Evolutionary conservation across 176 grass and related monocot species (phyloP).

Genomic region (Dendrocalamus sinicus): DNA sequence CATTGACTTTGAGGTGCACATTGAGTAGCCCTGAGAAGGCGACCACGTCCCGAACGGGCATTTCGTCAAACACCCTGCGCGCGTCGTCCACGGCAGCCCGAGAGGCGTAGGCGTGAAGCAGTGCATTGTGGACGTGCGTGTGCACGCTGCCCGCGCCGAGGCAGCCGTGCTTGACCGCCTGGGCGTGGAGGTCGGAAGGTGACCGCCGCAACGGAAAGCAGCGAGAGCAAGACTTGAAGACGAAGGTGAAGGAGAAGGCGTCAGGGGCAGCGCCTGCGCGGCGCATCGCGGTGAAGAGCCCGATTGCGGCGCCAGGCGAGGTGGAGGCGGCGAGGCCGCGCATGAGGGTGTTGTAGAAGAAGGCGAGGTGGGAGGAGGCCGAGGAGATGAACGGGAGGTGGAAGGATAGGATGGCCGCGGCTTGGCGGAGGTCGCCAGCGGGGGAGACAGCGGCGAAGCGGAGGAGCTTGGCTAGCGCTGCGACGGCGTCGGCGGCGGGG

Average conservation of each 20-base stretch:
- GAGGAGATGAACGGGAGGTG: constrained; percentile 47
- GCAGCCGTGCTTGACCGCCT: constrained; percentile 58
- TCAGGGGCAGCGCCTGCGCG: constrained; percentile 44
- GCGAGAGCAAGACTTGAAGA: constrained; percentile 54
- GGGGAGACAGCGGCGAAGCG: constrained; percentile 66
- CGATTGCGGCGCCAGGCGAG: constrained; percentile 41
- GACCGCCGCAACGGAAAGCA: not conserved
- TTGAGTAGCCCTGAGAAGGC: constrained; percentile 63
- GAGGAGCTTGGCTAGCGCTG: constrained; percentile 63
- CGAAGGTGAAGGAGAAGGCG: constrained; percentile 70
- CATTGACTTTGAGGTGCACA: constrained; percentile 39
- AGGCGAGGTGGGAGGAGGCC: constrained; percentile 51
- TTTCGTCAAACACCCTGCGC: constrained; percentile 55
- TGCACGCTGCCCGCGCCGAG: constrained; percentile 37
- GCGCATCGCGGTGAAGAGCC: constrained; percentile 56
- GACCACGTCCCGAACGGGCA: constrained; percentile 53
- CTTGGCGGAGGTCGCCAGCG: constrained; percentile 53
- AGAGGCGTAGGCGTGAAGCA: constrained; percentile 56
- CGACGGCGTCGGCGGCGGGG: constrained; percentile 28
- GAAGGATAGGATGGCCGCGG: constrained; percentile 42
- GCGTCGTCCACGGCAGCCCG: constrained; percentile 30
- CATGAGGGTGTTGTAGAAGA: constrained; percentile 77
- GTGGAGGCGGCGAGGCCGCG: constrained; percentile 48
- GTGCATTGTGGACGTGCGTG: constrained; percentile 53
- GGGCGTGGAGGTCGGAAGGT: constrained; percentile 54